These are phyloP conservation scores for Hylodesmum podocarpum DNA, from an alignment of 306 rosid species.

Conservation along the genomic window DNA sequence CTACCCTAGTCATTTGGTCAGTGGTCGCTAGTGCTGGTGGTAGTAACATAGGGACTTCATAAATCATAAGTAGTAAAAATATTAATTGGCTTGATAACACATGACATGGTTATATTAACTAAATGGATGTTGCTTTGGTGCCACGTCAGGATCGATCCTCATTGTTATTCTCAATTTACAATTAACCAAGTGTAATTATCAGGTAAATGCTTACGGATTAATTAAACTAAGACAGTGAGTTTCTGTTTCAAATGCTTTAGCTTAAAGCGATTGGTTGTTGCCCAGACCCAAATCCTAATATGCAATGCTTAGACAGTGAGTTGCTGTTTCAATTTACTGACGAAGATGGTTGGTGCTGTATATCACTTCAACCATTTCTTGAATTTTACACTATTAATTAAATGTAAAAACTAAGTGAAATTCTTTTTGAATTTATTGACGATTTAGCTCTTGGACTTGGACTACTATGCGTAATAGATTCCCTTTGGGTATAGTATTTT, in stretches of 20 bases:
- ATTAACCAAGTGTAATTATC: conserved; percentile 5
- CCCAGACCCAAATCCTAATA: not conserved
- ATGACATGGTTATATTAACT: not conserved
- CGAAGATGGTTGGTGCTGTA: conserved; percentile 12
- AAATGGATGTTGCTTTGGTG: conserved; percentile 14
- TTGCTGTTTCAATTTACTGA: too few species aligned
- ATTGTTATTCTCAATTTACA: conserved; percentile 5
- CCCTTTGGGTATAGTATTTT: too few species aligned
- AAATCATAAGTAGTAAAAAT: not conserved
- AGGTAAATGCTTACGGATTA: not conserved
- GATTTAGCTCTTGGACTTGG: conserved; percentile 20
- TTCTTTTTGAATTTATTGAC: not conserved
- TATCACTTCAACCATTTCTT: conserved; percentile 12
- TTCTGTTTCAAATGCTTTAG: conserved; percentile 29
- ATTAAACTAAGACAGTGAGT: not conserved
- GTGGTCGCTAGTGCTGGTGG: not conserved
- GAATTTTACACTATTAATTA: not conserved
- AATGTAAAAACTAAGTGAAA: not conserved
- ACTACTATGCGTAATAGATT: not conserved
- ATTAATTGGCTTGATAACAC: conserved; percentile 1
- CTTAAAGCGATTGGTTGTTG: conserved; percentile 29
- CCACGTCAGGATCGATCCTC: not conserved
- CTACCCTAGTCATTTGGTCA: not conserved
- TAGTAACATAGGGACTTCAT: not conserved
- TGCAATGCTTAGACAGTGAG: too few species aligned